Percentiles rank a stretch among this genome's conserved stretches.
Conservation (phyloP, 345 rosid species). For the Eucalyptus coolabah region DNA sequence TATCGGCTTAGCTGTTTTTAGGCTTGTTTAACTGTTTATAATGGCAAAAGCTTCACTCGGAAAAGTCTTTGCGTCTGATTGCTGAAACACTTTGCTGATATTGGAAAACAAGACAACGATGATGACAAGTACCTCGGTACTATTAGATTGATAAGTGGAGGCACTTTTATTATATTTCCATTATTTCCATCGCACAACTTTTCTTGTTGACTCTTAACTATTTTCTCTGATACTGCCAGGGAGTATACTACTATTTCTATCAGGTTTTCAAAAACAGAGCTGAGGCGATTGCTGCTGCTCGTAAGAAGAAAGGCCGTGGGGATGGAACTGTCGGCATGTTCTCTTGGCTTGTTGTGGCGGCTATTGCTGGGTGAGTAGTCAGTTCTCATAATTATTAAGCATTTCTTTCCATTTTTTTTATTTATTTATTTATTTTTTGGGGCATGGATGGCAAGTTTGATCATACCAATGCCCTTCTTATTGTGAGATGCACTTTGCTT, state of each 20-base stretch:
- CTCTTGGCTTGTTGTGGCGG: conserved; percentile 68
- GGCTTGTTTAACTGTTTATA: neutral
- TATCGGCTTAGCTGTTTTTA: neutral
- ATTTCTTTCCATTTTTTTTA: neutral
- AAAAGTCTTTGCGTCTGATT: neutral
- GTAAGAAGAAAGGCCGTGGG: conserved; percentile 32
- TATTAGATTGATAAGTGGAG: neutral
- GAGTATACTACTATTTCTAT: conserved; percentile 61
- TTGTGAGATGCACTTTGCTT: neutral
- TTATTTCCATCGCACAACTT: neutral
- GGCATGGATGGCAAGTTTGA: neutral
- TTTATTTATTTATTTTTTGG: no score
- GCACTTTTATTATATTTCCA: neutral
- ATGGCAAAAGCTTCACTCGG: neutral
- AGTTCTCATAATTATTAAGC: neutral
- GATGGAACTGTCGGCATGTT: conserved; percentile 48
- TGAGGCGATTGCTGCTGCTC: conserved; percentile 36
- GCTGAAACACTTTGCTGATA: neutral
- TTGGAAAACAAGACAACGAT: neutral
- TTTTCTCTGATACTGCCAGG: conserved; percentile 18
- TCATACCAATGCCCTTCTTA: neutral
- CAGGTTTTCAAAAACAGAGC: conserved; percentile 59
- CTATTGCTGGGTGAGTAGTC: conserved; percentile 40
- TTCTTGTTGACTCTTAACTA: neutral
- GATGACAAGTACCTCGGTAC: neutral